Conservation (phyloP, 225 moss, liverwort and hornwort species). For the Straminergon stramineum region DNA sequence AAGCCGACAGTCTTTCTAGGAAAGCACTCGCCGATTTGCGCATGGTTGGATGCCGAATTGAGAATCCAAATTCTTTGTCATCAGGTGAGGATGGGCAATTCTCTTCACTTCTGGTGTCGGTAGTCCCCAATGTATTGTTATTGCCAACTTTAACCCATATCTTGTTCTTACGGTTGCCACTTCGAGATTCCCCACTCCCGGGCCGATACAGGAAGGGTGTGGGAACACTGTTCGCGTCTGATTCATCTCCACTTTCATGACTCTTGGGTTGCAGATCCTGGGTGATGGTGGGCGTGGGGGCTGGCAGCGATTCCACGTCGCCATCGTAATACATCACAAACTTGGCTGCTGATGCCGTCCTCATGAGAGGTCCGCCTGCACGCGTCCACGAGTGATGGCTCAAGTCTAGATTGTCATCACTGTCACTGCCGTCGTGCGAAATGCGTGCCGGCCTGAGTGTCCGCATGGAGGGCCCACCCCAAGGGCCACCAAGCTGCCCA, state of each 20-base stretch:
- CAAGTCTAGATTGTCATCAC: constrained; percentile 70
- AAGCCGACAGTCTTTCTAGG: constrained; percentile 19
- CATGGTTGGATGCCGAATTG: constrained; percentile 11
- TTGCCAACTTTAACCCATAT: constrained; percentile 51
- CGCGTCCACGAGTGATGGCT: constrained; percentile 76
- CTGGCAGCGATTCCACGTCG: constrained; percentile 28
- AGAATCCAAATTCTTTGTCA: constrained; percentile 40
- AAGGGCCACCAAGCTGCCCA: constrained; percentile 71
- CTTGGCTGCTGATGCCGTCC: constrained; percentile 76
- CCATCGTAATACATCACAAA: constrained; percentile 55
- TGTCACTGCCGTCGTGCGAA: constrained; percentile 70
- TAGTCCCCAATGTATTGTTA: background rate
- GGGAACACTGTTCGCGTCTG: constrained; percentile 26
- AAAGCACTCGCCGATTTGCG: constrained; percentile 36
- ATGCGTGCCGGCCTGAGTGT: constrained; percentile 48
- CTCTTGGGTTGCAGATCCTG: constrained; percentile 31
- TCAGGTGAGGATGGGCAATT: constrained; percentile 44
- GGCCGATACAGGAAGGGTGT: constrained; percentile 7
- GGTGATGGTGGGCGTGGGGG: background rate
- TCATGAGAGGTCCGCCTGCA: constrained; percentile 90
- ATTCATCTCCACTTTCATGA: constrained; percentile 58
- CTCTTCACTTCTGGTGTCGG: constrained; percentile 52
- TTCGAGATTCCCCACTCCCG: constrained; percentile 49
- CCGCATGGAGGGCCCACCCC: constrained; percentile 87
- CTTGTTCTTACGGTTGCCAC: constrained; percentile 67